Base-by-base conservation (phyloP, 768 basidiomycete species). In the Mycena rebaudengoi region DNA sequence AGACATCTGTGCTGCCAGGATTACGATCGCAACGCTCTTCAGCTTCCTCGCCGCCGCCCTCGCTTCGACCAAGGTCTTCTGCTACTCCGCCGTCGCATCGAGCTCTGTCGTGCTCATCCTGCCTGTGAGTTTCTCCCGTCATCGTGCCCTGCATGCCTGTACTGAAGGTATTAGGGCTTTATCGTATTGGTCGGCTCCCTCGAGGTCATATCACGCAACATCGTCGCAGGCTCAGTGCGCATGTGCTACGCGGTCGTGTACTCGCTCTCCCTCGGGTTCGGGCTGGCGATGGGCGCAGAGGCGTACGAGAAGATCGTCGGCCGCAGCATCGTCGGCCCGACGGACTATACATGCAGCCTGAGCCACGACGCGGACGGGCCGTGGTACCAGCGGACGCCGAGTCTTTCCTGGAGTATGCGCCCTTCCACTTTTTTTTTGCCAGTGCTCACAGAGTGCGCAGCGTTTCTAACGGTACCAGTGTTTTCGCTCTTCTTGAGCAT, bases 191-290 rank as follows among this genome's bases (percentile, higher is more conserved):
- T 81, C 68, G 95, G 91, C 49, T 84, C 89, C 12, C 86, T 95
- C 29, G 94, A 95, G 71, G 77, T 95, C 21, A 86, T 92, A 61
- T 90, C 92, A 4, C 85, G 92, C 18, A 92, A 91, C 64, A 89
- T 96, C 69, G 87, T 94, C 29, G 83, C 92, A 0, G 93, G 95
- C n/a, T 89, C 92, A 12, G 93, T 95, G 30, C 84, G 92, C 37
- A 81, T 95, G 16, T 91, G 91, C 67, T 95, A 91, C 70, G 85
- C 91, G 25, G 81, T 92, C 53, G 83, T 91, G 59, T 96, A 95
- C 71, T 88, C 91, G n/a, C 80, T 90, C 18, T 90, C 89, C 73
- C 80, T 91, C 8, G 90, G 91, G 0, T 93, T 96, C 72, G 94
- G 95, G 5, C 86, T 95, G 11, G 86, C 92, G 0, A 92, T 95